These are phyloP conservation scores for Beauveria pseudobassiana DNA, from an alignment of 2,329 filamentous ascomycete species.

Conservation along the genomic window DNA sequence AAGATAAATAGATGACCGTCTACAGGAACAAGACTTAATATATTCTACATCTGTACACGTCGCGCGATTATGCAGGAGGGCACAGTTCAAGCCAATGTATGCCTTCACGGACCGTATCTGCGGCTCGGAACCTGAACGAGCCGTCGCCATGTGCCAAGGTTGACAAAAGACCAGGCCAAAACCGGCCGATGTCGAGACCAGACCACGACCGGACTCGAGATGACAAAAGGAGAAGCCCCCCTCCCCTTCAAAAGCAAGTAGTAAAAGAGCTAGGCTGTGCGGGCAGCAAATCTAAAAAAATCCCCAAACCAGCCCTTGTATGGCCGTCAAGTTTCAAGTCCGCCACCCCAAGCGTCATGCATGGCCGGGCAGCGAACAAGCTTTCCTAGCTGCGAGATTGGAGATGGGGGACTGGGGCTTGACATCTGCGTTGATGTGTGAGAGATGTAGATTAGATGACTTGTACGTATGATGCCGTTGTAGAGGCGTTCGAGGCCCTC, in stretches of 20 bases:
- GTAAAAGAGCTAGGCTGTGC: not conserved
- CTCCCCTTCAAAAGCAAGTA: not conserved
- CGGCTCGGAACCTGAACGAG: slow-evolving; percentile 3
- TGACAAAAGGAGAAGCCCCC: not conserved
- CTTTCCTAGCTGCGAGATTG: too few relatives aligned
- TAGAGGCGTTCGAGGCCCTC: too few relatives aligned
- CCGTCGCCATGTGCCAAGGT: not conserved
- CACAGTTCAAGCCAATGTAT: not conserved
- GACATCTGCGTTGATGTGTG: too few relatives aligned
- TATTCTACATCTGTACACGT: not conserved
- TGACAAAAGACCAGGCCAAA: not conserved
- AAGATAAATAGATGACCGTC: not conserved
- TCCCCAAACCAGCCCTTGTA: not conserved
- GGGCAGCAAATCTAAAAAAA: too few relatives aligned
- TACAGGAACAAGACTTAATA: slow-evolving; percentile 1
- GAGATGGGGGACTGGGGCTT: too few relatives aligned
- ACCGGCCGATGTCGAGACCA: not conserved
- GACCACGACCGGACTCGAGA: not conserved
- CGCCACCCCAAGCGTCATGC: not conserved
- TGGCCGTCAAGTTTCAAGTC: slow-evolving; percentile 1
- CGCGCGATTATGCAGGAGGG: not conserved
- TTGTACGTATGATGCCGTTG: too few relatives aligned
- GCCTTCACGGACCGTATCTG: not conserved
- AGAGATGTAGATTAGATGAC: too few relatives aligned
- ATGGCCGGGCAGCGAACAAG: too few relatives aligned